A percentile compares a stretch with the other conserved stretches of the same genome.
phyloP scores from a whole-genome alignment of 106 monocot species.

The Alisma plantagoaquatica region DNA sequence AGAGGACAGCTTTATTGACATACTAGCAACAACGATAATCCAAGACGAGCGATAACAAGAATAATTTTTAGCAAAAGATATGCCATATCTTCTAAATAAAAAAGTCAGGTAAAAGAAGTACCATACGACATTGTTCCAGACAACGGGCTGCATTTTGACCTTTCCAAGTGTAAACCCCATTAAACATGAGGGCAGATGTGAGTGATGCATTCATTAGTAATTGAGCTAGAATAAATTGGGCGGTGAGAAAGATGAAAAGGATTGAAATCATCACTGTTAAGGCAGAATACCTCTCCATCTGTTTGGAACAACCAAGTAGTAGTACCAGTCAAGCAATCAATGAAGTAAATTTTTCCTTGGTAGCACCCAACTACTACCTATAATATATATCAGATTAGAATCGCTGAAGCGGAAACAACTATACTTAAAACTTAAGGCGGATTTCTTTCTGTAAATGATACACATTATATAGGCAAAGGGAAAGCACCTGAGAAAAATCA shows the following conservation, averaged over 20 bases:
- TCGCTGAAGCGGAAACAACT: too few relatives aligned
- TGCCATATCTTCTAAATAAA: too few relatives aligned
- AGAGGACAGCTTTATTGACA: too few relatives aligned
- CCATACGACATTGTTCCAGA: constrained; percentile 71
- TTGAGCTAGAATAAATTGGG: neutral
- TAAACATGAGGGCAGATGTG: neutral
- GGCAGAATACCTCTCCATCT: constrained; percentile 56
- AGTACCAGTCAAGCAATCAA: constrained; percentile 47
- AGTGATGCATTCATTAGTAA: neutral
- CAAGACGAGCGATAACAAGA: too few relatives aligned
- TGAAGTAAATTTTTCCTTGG: constrained; percentile 88
- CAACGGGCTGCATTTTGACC: constrained; percentile 93
- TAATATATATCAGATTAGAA: too few relatives aligned
- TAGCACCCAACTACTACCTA: constrained; percentile 97
- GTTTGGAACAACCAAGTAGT: constrained; percentile 73
- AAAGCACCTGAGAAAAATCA: constrained; percentile 66
- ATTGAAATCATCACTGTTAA: neutral
- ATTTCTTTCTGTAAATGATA: too few relatives aligned
- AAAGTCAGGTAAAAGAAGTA: too few relatives aligned
- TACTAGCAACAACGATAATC: too few relatives aligned
- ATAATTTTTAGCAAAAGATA: too few relatives aligned
- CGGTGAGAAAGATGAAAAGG: neutral
- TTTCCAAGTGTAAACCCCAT: constrained; percentile 15
- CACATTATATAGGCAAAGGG: neutral
- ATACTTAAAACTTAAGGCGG: too few relatives aligned